A percentile compares a stretch with the other conserved stretches of the same genome.
Evolutionary conservation across 768 basidiomycete species (phyloP).

Genomic region (Mycena rosella): DNA sequence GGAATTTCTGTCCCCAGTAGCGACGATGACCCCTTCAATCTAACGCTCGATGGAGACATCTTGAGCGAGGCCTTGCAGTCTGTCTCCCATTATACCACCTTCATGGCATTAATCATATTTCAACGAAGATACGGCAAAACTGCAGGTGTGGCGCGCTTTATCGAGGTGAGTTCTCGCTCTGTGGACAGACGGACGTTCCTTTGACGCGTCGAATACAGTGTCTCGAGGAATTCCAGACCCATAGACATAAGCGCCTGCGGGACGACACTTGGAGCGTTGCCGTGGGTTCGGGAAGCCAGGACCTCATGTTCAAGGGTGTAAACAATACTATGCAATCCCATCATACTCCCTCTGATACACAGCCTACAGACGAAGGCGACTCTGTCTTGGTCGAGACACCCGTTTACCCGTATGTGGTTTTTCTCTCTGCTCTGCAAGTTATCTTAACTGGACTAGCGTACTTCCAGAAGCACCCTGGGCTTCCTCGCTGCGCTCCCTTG

Average conservation of each 20-base stretch:
- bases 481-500: slow-evolving; percentile 33
- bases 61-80: slow-evolving; percentile 55
- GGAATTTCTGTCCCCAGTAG: slow-evolving; percentile 29
- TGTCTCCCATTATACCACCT: neutral
- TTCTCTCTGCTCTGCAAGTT: neutral
- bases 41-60: slow-evolving; percentile 51
- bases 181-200: too few relatives aligned
- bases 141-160: slow-evolving; percentile 49
- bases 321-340: neutral
- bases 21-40: slow-evolving; percentile 32
- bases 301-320: slow-evolving; percentile 58
- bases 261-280: slow-evolving; percentile 55
- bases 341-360: neutral
- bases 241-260: slow-evolving; percentile 50
- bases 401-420: slow-evolving; percentile 42
- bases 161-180: slow-evolving; percentile 4
- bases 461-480: slow-evolving; percentile 26
- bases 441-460: neutral
- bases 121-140: slow-evolving; percentile 51
- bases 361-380: slow-evolving; percentile 59
- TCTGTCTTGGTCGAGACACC: slow-evolving; percentile 61
- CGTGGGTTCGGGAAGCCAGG: slow-evolving; percentile 62
- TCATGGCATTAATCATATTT: neutral
- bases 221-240: slow-evolving; percentile 52
- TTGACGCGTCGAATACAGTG: slow-evolving; percentile 35